Evolutionary conservation across 306 rosid genomes (phyloP), one percentile per base, ranked within the genome.

Genomic region (Sechiopsis laciniata): DNA sequence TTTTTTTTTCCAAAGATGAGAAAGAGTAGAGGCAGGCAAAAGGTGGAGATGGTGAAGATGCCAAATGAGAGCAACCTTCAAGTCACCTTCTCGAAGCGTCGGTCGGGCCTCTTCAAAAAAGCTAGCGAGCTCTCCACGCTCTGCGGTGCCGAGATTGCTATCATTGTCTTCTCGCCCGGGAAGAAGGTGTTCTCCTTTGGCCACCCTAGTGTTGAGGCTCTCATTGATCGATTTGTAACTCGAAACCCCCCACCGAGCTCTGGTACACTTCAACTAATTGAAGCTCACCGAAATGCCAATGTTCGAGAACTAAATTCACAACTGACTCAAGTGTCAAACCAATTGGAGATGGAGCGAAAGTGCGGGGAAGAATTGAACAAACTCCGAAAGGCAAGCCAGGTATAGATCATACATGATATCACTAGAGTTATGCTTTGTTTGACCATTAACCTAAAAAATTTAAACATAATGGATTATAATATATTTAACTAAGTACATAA

Each of bases 51-150:
- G 80, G 81, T 71, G 75, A 77, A 79, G 70, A 79, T 82, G 82
- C 79, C 75, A 62, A 79, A 81, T 48, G 94, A 88, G 52, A 65
- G 85, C 60, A 81, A 78, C 61, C 84, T 83, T 14, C 87, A 86
- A 32, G 90, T 88, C 13, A 84, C 94, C 0, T 88, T 88, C 81
- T 88, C 94, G 0, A 88, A 88, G 78, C 87, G 94, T 8, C 78
- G 90, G 0, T 73, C 81, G 0, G 87, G 93, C 1, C 79, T 88
- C 1, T 88, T 88, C 69, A 88, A 88, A 74, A 88, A 88, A 54
- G 94, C 88, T 13, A 86, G 89, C 22, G 90, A 88, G 78, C 76
- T 88, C 0, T 78, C 83, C 20, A 84, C 87, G 1, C 63, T 88
- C 5, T 88, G 94, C 19, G 88, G 87, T 0, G 84, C 81, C 0